A percentile compares a stretch with the other conserved stretches of the same genome.
These are phyloP conservation scores for Euphorbia celastroides DNA, from an alignment of 441 rosid genomes.

Conservation along the genomic window DNA sequence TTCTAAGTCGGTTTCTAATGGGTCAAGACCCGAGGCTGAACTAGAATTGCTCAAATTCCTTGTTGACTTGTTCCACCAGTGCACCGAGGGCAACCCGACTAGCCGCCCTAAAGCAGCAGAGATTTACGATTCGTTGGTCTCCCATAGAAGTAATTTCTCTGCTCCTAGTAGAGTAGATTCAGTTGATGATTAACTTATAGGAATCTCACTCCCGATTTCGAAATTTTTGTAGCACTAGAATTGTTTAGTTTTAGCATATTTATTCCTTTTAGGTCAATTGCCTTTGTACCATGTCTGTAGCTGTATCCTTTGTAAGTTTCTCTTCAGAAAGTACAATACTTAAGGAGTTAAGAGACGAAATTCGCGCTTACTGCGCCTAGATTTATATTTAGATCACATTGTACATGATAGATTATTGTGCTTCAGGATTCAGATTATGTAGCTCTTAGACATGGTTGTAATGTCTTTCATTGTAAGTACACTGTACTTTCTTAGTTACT, in stretches of 20 bases:
- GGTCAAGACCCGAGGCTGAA: constrained; percentile 39
- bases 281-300: constrained; percentile 14
- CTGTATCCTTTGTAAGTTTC: constrained; percentile 9
- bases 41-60: constrained; percentile 52
- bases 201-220: constrained; percentile 8
- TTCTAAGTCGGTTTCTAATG: constrained; percentile 25
- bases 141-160: constrained; percentile 22
- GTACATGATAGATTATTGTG: constrained; percentile 21
- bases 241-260: constrained; percentile 1
- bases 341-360: background rate
- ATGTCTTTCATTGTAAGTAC: constrained; percentile 5
- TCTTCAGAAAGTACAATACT: background rate
- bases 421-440: background rate
- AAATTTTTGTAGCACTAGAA: constrained; percentile 35
- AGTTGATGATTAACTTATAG: constrained; percentile 10
- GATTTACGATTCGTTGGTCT: constrained; percentile 44
- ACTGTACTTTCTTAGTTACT: background rate
- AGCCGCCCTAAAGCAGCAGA: constrained; percentile 64
- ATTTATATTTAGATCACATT: constrained; percentile 15
- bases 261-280: constrained; percentile 15
- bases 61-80: constrained; percentile 49
- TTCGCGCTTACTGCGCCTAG: background rate
- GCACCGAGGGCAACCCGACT: constrained; percentile 64
- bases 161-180: constrained; percentile 21
- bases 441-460: background rate